Evolutionary conservation across 768 basidiomycete species (phyloP).

Genomic region (Serendipita sp.): DNA sequence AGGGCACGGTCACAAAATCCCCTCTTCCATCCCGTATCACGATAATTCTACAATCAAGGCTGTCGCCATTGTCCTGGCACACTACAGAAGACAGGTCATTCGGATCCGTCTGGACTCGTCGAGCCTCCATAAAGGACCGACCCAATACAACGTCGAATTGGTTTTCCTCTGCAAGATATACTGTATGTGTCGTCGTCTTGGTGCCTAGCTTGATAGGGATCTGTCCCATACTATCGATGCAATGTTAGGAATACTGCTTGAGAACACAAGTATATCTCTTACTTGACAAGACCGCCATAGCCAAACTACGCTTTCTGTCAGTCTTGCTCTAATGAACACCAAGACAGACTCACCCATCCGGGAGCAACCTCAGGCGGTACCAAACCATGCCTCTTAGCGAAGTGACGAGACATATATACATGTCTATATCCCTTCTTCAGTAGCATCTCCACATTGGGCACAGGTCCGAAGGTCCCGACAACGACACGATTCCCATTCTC

Average conservation of each 20-base stretch:
- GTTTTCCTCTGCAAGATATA: slow-evolving; percentile 84
- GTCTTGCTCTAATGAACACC: slow-evolving; percentile 7
- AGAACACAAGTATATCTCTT: slow-evolving; percentile 6
- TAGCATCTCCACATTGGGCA: slow-evolving; percentile 80
- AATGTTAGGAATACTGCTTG: neutral
- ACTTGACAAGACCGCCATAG: slow-evolving; percentile 38
- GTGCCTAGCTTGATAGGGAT: slow-evolving; percentile 65
- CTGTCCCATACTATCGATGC: slow-evolving; percentile 38
- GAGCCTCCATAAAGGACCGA: slow-evolving; percentile 40
- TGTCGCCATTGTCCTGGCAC: slow-evolving; percentile 85
- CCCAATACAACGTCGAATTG: slow-evolving; percentile 95
- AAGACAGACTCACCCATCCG: slow-evolving; percentile 83
- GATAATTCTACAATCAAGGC: slow-evolving; percentile 80
- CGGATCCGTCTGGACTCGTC: slow-evolving; percentile 66
- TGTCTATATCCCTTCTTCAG: slow-evolving; percentile 82
- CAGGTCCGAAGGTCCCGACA: slow-evolving; percentile 79
- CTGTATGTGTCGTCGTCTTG: slow-evolving; percentile 30
- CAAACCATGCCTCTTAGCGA: slow-evolving; percentile 75
- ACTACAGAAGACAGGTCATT: slow-evolving; percentile 80
- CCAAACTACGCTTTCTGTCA: slow-evolving; percentile 6
- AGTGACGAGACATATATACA: slow-evolving; percentile 90
- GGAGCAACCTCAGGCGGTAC: slow-evolving; percentile 75
- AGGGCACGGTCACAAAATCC: slow-evolving; percentile 80
- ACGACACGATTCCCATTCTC: slow-evolving; percentile 92
- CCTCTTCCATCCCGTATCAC: slow-evolving; percentile 84